Conservation (phyloP, 208 protist species). For the Leishmania martiniquensis region DNA sequence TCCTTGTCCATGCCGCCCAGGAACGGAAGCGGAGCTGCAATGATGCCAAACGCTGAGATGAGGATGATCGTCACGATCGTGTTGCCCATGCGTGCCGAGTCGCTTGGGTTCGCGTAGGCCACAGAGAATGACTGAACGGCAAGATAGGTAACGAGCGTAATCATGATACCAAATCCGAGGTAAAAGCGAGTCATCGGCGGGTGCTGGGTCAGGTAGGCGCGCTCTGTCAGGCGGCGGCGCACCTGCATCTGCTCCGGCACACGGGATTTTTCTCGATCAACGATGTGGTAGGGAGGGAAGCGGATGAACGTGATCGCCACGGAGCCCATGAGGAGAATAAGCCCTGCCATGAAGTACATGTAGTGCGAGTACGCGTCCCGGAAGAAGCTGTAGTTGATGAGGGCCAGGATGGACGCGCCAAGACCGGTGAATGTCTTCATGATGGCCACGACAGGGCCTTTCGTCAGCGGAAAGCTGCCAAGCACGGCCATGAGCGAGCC, state of each 20-base stretch:
- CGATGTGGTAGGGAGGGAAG: conserved; percentile 57
- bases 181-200: conserved; percentile 51
- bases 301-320: conserved; percentile 40
- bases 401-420: conserved; percentile 43
- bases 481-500: conserved; percentile 72
- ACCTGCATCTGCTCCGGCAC: conserved; percentile 29
- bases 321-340: conserved; percentile 34
- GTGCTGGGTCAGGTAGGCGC: conserved; percentile 61
- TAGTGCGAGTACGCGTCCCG: conserved; percentile 43
- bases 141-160: conserved; percentile 45
- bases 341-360: conserved; percentile 56
- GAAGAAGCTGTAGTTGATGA: conserved; percentile 59
- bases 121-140: conserved; percentile 53
- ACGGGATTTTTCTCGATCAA: conserved; percentile 33
- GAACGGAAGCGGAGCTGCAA: conserved; percentile 40
- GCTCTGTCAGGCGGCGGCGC: conserved; percentile 54
- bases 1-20: conserved; percentile 55
- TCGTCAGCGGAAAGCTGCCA: conserved; percentile 53
- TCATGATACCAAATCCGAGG: conserved; percentile 45
- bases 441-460: conserved; percentile 50
- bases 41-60: conserved; percentile 28
- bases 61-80: conserved; percentile 49
- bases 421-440: conserved; percentile 65
- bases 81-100: conserved; percentile 31
- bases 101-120: conserved; percentile 41